Evolutionary conservation across 768 basidiomycete genomes (phyloP).

Genomic region (Serendipita sp.): DNA sequence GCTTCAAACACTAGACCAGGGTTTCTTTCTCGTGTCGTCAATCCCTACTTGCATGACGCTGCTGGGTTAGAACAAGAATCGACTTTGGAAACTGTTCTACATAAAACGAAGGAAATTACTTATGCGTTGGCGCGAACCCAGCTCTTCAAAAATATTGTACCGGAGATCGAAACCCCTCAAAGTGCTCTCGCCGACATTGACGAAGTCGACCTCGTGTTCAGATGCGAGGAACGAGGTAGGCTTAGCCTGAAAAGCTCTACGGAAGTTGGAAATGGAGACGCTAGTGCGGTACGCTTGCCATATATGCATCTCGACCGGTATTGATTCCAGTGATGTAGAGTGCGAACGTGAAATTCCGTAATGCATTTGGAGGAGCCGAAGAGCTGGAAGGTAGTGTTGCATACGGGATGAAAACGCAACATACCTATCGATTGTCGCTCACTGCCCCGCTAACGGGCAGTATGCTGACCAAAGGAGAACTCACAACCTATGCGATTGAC

Average conservation of each 20-base stretch:
- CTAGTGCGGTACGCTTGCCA: constrained; percentile 62
- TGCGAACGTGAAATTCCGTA: constrained; percentile 64
- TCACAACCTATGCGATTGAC: constrained; percentile 58
- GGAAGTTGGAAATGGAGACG: constrained; percentile 87
- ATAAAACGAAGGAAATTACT: constrained; percentile 51
- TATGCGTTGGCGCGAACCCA: constrained; percentile 55
- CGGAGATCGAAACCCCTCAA: constrained; percentile 42
- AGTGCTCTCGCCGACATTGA: constrained; percentile 36
- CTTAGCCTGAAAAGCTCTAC: constrained; percentile 71
- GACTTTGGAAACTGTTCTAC: constrained; percentile 49
- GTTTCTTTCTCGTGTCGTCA: constrained; percentile 67
- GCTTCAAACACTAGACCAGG: constrained; percentile 55
- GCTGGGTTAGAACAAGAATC: constrained; percentile 15
- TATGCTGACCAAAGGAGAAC: constrained; percentile 53
- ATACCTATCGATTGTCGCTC: constrained; percentile 60
- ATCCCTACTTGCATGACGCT: constrained; percentile 36
- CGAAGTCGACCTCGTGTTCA: constrained; percentile 70
- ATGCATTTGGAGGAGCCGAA: constrained; percentile 87
- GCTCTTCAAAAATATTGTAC: constrained; percentile 55
- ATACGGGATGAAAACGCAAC: constrained; percentile 73
- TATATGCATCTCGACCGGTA: constrained; percentile 10
- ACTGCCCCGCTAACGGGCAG: constrained; percentile 41
- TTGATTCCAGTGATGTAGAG: constrained; percentile 30
- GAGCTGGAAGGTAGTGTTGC: constrained; percentile 68
- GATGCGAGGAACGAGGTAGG: constrained; percentile 48